Conservation (phyloP, 2,329 filamentous ascomycete species). For the Pestalotiopsis sp. region DNA sequence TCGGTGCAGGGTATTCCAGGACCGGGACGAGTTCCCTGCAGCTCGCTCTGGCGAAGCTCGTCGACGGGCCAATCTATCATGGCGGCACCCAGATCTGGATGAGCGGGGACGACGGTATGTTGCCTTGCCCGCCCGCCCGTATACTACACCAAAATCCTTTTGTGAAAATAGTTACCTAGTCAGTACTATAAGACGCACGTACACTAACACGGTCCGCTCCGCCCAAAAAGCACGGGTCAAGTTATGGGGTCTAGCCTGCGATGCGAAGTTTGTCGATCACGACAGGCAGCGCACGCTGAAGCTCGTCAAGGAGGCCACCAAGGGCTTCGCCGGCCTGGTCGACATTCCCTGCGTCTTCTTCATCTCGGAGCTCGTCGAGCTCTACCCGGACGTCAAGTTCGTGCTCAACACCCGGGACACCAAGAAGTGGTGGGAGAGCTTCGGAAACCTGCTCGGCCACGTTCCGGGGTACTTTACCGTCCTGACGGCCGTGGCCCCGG, state of each 20-base stretch:
- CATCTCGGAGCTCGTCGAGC: constrained; percentile 46
- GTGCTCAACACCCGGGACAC: constrained; percentile 43
- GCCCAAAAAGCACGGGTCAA: not conserved
- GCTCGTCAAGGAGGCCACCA: constrained; percentile 37
- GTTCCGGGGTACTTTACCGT: not conserved
- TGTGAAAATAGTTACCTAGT: not conserved
- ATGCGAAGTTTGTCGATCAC: constrained; percentile 9
- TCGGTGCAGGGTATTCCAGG: constrained; percentile 17
- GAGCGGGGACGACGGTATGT: not conserved
- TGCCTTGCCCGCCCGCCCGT: not conserved
- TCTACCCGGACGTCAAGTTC: constrained; percentile 53
- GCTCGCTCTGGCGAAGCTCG: constrained; percentile 14
- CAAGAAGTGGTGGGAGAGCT: constrained; percentile 38
- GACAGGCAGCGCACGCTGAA: constrained; percentile 31
- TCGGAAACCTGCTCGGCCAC: constrained; percentile 9
- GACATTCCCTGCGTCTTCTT: constrained; percentile 46
- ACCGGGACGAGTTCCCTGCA: constrained; percentile 17
- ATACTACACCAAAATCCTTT: not conserved
- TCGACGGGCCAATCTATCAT: constrained; percentile 15
- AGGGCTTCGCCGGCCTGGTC: constrained; percentile 49
- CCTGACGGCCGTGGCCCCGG: constrained; percentile 4
- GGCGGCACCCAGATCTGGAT: constrained; percentile 8
- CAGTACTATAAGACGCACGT: not conserved
- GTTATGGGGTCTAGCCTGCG: not conserved
- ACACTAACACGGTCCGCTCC: not conserved